A percentile compares a stretch with the other conserved stretches of the same genome.
phyloP scores from a whole-genome alignment of 2,329 filamentous ascomycete species.

The Rutstroemia sydowiana region DNA sequence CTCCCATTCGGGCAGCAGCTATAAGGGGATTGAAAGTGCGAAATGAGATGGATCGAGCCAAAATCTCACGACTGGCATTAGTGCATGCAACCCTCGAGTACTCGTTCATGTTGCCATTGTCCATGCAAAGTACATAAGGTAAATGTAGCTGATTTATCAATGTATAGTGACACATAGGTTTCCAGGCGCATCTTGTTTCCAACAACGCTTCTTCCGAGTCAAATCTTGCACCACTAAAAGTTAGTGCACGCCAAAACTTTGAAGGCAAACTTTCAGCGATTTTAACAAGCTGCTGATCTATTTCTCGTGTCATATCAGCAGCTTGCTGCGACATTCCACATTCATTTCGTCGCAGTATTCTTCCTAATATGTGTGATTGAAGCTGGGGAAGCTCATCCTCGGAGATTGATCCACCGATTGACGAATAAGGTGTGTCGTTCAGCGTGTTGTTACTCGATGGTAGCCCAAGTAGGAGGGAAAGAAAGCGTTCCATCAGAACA shows the following conservation, averaged over 20 bases:
- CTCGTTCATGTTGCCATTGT: conserved; percentile 15
- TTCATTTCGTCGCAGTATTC: not conserved
- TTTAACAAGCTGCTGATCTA: not conserved
- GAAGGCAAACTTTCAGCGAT: not conserved
- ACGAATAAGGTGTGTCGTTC: no score
- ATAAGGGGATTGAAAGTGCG: conserved; percentile 28
- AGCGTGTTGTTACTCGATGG: not conserved
- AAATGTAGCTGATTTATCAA: not conserved
- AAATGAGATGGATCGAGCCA: conserved; percentile 32
- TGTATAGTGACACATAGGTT: not conserved
- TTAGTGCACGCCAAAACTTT: not conserved
- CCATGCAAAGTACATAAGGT: conserved; percentile 18
- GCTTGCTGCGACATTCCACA: not conserved
- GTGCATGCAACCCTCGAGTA: conserved; percentile 33
- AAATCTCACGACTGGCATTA: conserved; percentile 34
- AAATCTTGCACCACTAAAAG: not conserved
- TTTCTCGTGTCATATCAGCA: not conserved
- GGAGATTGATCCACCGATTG: not conserved
- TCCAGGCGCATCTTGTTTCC: not conserved
- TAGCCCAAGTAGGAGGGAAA: not conserved
- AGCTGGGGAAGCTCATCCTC: not conserved
- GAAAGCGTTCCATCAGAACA: not conserved
- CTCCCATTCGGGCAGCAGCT: conserved; percentile 31
- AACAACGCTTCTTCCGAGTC: not conserved
- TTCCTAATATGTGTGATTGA: not conserved